Base-by-base conservation (phyloP, 228 moss, liverwort and hornwort species). In the Sphagnum fallax region DNA sequence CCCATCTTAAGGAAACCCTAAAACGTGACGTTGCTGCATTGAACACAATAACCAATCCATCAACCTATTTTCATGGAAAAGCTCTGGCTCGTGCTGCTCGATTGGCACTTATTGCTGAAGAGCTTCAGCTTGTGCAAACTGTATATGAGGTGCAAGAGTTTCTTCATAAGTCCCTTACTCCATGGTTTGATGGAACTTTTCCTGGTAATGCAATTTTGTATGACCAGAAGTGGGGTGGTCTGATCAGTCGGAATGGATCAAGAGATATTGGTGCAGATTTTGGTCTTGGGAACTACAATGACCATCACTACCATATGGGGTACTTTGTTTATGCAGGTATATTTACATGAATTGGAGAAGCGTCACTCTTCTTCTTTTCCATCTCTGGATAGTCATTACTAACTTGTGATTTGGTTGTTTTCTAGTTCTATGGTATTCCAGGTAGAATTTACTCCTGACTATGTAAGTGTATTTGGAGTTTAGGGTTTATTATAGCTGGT, bases 311-410 rank as follows among this genome's bases (percentile, higher is more conserved):
- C 79, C 98, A 98, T 70, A 74, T 87, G 47, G 98, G 98, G 0
- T 98, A 98, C 74, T 98, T 98, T 59, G 91, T 93, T 59, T 98
- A 98, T 60, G 92, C 98, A 68, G 86, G 86, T 86, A 80, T 4
- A 49, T 10, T 12, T 8, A 55, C 55, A 55, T 12, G 55, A 32
- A 32, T 32, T 32, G 32, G 32, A 32, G 32, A 32, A 32, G 32
- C 32, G 2, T 32, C 32, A 32, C 2, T 32, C 32, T 32, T 32
- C 32, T 32, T 32, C 32, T 32, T 32, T 32, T 32, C 32, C 32
- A 32, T 32, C 32, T 32, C 32, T 32, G 32, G 32, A 32, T 32
- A 3, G 32, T 32, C 32, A 32, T 32, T 32, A 32, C 32, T 32
- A 32, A 32, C 32, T 32, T 32, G 32, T 32, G 32, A 32, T 32